phyloP scores from a whole-genome alignment of 129 eudicot genomes.

The Flaveria linearis region DNA sequence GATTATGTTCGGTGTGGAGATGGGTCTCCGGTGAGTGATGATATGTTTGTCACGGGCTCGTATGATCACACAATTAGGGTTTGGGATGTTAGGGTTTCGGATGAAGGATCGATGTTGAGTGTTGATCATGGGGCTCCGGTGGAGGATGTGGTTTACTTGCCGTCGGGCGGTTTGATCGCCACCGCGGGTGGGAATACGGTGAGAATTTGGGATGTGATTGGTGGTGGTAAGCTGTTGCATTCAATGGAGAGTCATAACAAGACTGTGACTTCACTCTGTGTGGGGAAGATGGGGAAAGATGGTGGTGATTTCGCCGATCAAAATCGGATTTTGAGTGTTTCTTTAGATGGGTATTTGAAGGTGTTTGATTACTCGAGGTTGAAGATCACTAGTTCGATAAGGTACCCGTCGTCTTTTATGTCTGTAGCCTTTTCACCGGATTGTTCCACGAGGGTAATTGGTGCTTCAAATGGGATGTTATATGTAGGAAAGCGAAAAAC shows the following conservation, averaged over 20 bases:
- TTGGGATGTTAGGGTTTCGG: conserved; percentile 79
- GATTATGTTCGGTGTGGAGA: conserved; percentile 88
- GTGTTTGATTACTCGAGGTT: conserved; percentile 74
- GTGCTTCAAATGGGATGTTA: conserved; percentile 70
- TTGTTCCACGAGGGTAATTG: conserved; percentile 68
- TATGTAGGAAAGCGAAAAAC: conserved; percentile 72
- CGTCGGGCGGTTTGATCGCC: conserved; percentile 83
- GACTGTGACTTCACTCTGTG: conserved; percentile 77
- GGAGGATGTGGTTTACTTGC: conserved; percentile 80
- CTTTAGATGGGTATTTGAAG: conserved; percentile 84
- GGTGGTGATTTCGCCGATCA: conserved; percentile 52
- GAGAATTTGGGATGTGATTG: conserved; percentile 93
- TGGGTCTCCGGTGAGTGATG: conserved; percentile 68
- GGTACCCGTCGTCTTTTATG: conserved; percentile 65
- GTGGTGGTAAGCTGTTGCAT: conserved; percentile 82
- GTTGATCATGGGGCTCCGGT: conserved; percentile 86
- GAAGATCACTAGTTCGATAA: conserved; percentile 77
- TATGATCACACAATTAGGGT: conserved; percentile 80
- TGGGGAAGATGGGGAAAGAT: conserved; percentile 61
- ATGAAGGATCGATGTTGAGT: conserved; percentile 42
- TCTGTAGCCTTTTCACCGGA: conserved; percentile 82
- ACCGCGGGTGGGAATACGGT: conserved; percentile 87
- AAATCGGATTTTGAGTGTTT: conserved; percentile 75
- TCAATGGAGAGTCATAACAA: conserved; percentile 84
- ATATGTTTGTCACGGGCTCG: conserved; percentile 72